These are phyloP conservation scores for Coniella lustricola DNA, from an alignment of 2,329 filamentous ascomycete species.

Conservation along the genomic window DNA sequence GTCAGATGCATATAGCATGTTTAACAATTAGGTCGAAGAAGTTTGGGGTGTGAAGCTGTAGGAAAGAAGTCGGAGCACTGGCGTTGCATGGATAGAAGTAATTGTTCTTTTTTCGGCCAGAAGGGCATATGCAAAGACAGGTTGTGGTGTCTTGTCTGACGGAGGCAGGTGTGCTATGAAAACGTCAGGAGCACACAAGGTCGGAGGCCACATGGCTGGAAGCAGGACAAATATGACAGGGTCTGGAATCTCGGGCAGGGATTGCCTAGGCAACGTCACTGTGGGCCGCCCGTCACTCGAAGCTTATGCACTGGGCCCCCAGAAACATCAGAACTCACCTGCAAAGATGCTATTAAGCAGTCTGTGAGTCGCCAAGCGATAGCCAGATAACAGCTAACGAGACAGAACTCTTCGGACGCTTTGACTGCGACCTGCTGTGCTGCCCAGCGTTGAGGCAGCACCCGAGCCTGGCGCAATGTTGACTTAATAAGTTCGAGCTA, in stretches of 20 bases:
- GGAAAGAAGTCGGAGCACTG: background rate
- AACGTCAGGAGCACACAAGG: constrained; percentile 10
- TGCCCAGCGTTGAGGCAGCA: too few relatives aligned
- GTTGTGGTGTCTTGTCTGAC: constrained; percentile 7
- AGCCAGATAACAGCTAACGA: too few relatives aligned
- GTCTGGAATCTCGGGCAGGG: constrained; percentile 9
- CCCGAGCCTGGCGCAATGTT: too few relatives aligned
- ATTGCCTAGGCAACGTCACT: constrained; percentile 7
- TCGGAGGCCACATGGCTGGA: constrained; percentile 14
- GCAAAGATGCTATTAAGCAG: background rate
- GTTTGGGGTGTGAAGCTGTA: background rate
- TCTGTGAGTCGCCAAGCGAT: background rate
- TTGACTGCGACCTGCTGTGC: too few relatives aligned
- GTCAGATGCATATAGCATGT: constrained; percentile 14
- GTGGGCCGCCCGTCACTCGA: background rate
- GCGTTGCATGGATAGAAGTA: background rate
- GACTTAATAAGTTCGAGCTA: too few relatives aligned
- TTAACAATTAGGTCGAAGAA: background rate
- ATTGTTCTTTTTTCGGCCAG: background rate
- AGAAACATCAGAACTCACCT: too few relatives aligned
- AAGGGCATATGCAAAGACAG: background rate
- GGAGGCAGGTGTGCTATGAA: constrained; percentile 5
- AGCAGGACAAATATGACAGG: background rate
- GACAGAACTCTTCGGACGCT: too few relatives aligned
- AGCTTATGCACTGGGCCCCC: background rate